Conservation (phyloP, 805 yeast genomes). For the Cyberlindnera maclurae region DNA sequence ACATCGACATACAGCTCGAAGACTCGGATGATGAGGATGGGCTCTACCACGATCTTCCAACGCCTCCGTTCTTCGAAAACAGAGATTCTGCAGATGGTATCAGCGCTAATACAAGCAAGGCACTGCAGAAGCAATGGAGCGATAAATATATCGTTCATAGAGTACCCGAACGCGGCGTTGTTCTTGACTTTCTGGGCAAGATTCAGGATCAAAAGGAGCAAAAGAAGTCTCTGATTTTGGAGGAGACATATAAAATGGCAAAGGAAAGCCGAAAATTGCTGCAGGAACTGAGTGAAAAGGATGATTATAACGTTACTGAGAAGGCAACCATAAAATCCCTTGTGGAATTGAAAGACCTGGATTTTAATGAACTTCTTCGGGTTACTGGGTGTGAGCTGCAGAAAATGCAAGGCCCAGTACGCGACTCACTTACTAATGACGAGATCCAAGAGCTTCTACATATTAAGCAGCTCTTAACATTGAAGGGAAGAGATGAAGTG, state of each 20-base stretch:
- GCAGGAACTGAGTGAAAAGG: constrained; percentile 23
- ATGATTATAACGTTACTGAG: constrained; percentile 21
- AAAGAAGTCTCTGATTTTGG: constrained; percentile 24
- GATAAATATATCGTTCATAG: constrained; percentile 47
- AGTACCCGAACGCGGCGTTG: constrained; percentile 59
- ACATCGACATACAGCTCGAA: constrained; percentile 44
- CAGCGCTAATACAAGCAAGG: constrained; percentile 25
- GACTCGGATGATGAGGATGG: constrained; percentile 21
- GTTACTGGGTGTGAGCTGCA: constrained; percentile 28
- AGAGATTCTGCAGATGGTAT: constrained; percentile 29
- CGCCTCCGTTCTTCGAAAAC: constrained; percentile 31
- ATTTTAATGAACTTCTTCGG: constrained; percentile 41
- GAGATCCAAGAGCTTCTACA: constrained; percentile 47
- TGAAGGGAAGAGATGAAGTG: constrained; percentile 64
- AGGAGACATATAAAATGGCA: constrained; percentile 27
- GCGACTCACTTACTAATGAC: constrained; percentile 12
- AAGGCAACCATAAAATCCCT: constrained; percentile 29
- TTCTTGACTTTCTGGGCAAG: constrained; percentile 60
- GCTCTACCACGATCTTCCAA: constrained; percentile 1
- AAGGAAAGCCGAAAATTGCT: constrained; percentile 31
- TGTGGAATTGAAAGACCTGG: constrained; percentile 29
- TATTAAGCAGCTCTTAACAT: constrained; percentile 53
- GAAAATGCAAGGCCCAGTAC: constrained; percentile 17
- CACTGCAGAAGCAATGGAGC: constrained; percentile 21
- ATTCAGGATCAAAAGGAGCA: constrained; percentile 29